These are phyloP conservation scores for Paecilomyces sp. DNA, from an alignment of 2,329 filamentous ascomycete genomes.

Conservation along the genomic window DNA sequence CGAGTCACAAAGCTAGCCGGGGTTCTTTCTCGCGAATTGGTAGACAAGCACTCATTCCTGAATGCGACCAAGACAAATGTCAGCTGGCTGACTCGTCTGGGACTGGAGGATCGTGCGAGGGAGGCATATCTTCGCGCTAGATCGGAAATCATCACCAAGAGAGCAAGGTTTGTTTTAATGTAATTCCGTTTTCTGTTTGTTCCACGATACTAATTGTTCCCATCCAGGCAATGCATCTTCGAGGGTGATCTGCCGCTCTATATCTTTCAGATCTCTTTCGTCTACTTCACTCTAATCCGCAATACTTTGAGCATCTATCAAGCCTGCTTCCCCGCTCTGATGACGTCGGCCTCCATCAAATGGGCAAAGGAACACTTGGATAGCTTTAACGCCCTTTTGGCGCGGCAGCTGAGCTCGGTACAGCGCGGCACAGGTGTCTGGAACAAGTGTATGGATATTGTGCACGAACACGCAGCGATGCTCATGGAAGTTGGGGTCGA, in stretches of 20 bases:
- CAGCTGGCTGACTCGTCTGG: slow-evolving; percentile 75
- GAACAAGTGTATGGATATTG: slow-evolving; percentile 74
- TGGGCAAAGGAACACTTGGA: slow-evolving; percentile 98
- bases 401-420: slow-evolving; percentile 78
- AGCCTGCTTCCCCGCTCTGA: slow-evolving; percentile 71
- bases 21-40: slow-evolving; percentile 68
- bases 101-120: slow-evolving; percentile 82
- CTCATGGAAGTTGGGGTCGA: slow-evolving; percentile 82
- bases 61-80: slow-evolving; percentile 74
- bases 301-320: slow-evolving; percentile 91
- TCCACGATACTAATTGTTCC: slow-evolving; percentile 14
- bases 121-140: slow-evolving; percentile 80
- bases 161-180: slow-evolving; percentile 59
- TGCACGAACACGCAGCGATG: slow-evolving; percentile 71
- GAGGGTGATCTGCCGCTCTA: slow-evolving; percentile 88
- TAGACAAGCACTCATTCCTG: slow-evolving; percentile 69
- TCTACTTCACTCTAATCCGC: slow-evolving; percentile 89
- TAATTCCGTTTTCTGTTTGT: background rate
- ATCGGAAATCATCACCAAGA: slow-evolving; percentile 68
- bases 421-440: slow-evolving; percentile 69
- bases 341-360: slow-evolving; percentile 92
- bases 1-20: slow-evolving; percentile 69
- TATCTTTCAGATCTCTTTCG: slow-evolving; percentile 90
- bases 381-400: slow-evolving; percentile 76
- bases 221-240: slow-evolving; percentile 77